These are phyloP conservation scores for Triticum timopheevii DNA, from an alignment of 176 grass and related monocot species.

Conservation along the genomic window DNA sequence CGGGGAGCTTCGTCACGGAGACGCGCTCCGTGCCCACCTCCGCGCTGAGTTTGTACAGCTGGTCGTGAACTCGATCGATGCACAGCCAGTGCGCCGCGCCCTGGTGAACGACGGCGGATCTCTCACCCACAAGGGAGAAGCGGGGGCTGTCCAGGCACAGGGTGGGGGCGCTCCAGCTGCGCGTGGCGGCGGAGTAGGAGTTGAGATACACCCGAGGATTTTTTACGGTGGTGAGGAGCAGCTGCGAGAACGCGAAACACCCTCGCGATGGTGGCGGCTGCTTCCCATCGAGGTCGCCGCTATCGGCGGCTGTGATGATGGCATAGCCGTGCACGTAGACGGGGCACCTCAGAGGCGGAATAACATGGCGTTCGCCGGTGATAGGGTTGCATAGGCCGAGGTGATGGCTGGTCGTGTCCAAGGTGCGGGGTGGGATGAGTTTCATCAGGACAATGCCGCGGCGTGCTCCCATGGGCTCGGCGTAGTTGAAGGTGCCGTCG, in stretches of 20 bases:
- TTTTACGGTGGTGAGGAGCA: background rate
- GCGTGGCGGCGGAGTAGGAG: too few species aligned
- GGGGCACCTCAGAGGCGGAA: background rate
- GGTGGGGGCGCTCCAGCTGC: background rate
- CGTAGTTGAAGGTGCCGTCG: background rate
- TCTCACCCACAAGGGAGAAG: background rate
- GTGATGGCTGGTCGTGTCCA: background rate
- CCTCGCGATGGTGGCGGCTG: background rate
- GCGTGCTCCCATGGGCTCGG: background rate
- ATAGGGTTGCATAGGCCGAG: background rate
- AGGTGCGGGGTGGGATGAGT: background rate
- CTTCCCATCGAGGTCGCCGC: background rate
- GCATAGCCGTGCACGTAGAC: background rate
- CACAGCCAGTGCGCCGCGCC: background rate
- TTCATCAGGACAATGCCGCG: background rate
- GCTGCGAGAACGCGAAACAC: too few species aligned
- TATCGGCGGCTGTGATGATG: background rate
- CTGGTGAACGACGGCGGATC: background rate
- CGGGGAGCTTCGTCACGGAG: background rate
- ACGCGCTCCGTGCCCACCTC: background rate
- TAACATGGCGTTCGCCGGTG: background rate
- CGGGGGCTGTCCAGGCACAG: background rate
- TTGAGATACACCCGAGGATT: too few species aligned
- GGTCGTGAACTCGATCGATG: background rate
- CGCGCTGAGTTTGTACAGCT: background rate